Evolutionary conservation across 129 eudicot genomes (phyloP).

Genomic region (Cynara cardunculus): DNA sequence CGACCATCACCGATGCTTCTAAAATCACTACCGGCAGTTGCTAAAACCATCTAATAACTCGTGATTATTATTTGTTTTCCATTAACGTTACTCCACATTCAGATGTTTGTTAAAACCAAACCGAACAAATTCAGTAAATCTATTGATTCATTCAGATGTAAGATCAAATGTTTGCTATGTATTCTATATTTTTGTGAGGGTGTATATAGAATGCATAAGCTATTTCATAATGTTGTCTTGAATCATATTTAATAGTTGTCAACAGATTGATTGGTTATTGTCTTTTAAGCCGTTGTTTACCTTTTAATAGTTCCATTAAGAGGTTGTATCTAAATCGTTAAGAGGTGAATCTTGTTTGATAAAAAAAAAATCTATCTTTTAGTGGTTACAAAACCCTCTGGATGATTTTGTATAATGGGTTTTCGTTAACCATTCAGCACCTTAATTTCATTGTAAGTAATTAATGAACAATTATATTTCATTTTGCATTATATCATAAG

Average conservation of each 20-base stretch:
- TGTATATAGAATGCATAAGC: conserved; percentile 19
- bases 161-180: background rate
- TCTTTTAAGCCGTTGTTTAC: too few relatives aligned
- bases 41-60: conserved; percentile 34
- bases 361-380: too few relatives aligned
- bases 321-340: too few relatives aligned
- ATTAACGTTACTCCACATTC: background rate
- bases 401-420: too few relatives aligned
- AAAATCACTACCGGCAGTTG: conserved; percentile 64
- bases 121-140: background rate
- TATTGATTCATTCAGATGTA: background rate
- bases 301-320: too few relatives aligned
- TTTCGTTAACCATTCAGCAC: too few relatives aligned
- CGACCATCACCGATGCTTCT: conserved; percentile 68
- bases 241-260: background rate
- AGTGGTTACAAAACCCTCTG: too few relatives aligned
- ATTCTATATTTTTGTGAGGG: conserved; percentile 15
- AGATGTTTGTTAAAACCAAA: background rate
- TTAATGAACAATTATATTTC: too few relatives aligned
- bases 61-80: background rate
- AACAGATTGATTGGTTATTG: background rate
- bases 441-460: too few relatives aligned
- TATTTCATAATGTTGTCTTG: background rate
- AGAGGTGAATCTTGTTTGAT: too few relatives aligned
- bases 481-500: too few relatives aligned